Conservation (phyloP, 2,329 filamentous ascomycete genomes). For the Pseudogymnoascus sp. region DNA sequence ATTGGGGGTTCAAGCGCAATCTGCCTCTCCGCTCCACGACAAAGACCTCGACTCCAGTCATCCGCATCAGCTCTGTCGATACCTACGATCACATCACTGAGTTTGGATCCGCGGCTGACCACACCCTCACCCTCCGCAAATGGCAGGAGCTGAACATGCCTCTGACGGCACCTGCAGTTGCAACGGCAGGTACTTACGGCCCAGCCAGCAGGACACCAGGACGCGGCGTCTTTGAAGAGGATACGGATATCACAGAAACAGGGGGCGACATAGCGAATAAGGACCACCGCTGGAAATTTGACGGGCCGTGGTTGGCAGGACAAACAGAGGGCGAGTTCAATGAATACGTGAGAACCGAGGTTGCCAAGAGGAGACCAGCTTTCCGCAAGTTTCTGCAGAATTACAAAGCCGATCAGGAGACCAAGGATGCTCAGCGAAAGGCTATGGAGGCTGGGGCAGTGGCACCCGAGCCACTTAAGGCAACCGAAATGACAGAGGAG, state of each 20-base stretch:
- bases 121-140: conserved; percentile 74
- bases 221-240: conserved; percentile 55
- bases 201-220: conserved; percentile 22
- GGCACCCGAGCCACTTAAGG: conserved; percentile 29
- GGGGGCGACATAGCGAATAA: conserved; percentile 23
- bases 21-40: conserved; percentile 71
- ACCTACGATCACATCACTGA: conserved; percentile 84
- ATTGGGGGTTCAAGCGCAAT: conserved; percentile 88
- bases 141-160: conserved; percentile 77
- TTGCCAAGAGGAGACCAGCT: conserved; percentile 46
- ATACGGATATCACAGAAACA: conserved; percentile 45
- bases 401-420: conserved; percentile 43
- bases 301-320: conserved; percentile 60
- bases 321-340: conserved; percentile 56
- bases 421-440: conserved; percentile 30
- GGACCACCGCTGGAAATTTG: conserved; percentile 59
- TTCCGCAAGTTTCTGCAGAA: conserved; percentile 50
- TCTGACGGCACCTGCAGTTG: conserved; percentile 48
- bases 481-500: conserved; percentile 41
- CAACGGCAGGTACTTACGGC: conserved; percentile 19
- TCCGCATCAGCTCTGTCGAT: conserved; percentile 74
- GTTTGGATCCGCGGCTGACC: conserved; percentile 75
- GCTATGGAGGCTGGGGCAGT: conserved; percentile 35
- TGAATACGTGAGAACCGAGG: conserved; percentile 47
- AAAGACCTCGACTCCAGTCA: conserved; percentile 64